Evolutionary conservation across 176 grass and related monocot genomes (phyloP).

Genomic region (Oryza glaberrima): DNA sequence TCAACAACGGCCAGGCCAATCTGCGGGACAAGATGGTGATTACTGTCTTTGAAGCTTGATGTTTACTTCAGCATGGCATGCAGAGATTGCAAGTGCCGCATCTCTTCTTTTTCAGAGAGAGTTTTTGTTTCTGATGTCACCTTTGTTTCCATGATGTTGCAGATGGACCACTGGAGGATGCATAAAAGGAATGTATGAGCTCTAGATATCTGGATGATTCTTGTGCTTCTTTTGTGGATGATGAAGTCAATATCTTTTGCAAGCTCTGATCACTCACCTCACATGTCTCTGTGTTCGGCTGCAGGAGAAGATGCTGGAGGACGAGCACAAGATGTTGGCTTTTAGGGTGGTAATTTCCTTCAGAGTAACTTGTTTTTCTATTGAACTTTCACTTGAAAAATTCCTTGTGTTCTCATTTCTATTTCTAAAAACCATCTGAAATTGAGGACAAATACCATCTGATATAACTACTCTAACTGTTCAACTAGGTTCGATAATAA

Average conservation of each 20-base stretch:
- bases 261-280: slow-evolving; percentile 1
- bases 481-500: neutral
- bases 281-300: slow-evolving; percentile 10
- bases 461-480: neutral
- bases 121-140: slow-evolving; percentile 14
- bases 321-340: slow-evolving; percentile 77
- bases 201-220: neutral
- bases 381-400: slow-evolving; percentile 27
- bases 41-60: neutral
- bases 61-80: neutral
- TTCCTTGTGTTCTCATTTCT: slow-evolving; percentile 7
- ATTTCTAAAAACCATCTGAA: neutral
- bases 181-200: slow-evolving; percentile 68
- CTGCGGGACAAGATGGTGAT: slow-evolving; percentile 72
- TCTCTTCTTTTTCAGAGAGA: neutral
- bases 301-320: slow-evolving; percentile 78
- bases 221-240: neutral
- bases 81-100: neutral
- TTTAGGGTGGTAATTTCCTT: slow-evolving; percentile 63
- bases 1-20: slow-evolving; percentile 66
- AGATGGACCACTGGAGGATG: slow-evolving; percentile 90
- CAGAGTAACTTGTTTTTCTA: neutral
- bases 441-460: neutral
- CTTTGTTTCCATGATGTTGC: slow-evolving; percentile 25
- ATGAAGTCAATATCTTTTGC: neutral